These are phyloP conservation scores for Garcia nutans DNA, from an alignment of 345 rosid species.

Conservation along the genomic window DNA sequence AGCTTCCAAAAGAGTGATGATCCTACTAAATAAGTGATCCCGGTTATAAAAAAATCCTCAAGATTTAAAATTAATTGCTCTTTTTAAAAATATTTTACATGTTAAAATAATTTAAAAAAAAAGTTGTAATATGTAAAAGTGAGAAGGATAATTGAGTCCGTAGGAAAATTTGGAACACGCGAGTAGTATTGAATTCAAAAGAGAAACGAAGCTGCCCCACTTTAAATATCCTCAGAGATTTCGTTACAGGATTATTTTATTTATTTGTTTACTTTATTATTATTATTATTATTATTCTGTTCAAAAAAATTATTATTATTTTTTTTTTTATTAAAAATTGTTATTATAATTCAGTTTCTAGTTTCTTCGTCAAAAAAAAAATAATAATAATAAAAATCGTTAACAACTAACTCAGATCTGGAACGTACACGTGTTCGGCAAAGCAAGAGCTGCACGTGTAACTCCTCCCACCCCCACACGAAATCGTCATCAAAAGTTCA, in stretches of 20 bases:
- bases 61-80: too few relatives aligned
- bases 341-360: neutral
- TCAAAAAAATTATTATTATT: too few relatives aligned
- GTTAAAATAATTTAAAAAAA: neutral
- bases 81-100: too few relatives aligned
- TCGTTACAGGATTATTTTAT: neutral
- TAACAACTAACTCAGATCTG: neutral
- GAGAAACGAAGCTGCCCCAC: neutral
- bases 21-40: too few relatives aligned
- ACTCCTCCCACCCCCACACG: neutral
- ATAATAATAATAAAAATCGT: neutral
- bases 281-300: neutral
- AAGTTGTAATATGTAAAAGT: neutral
- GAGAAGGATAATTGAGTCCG: neutral
- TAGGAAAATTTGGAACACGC: neutral
- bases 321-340: too few relatives aligned
- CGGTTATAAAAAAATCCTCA: too few relatives aligned
- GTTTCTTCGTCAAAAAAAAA: too few relatives aligned
- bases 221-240: conserved; percentile 3
- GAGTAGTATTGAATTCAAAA: conserved; percentile 7
- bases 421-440: conserved; percentile 29
- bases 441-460: conserved; percentile 30
- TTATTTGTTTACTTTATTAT: too few relatives aligned
- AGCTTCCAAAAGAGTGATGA: too few relatives aligned
- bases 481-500: conserved; percentile 10